These are phyloP conservation scores for Ustulina deusta DNA, from an alignment of 2,329 filamentous ascomycete species.

Conservation along the genomic window DNA sequence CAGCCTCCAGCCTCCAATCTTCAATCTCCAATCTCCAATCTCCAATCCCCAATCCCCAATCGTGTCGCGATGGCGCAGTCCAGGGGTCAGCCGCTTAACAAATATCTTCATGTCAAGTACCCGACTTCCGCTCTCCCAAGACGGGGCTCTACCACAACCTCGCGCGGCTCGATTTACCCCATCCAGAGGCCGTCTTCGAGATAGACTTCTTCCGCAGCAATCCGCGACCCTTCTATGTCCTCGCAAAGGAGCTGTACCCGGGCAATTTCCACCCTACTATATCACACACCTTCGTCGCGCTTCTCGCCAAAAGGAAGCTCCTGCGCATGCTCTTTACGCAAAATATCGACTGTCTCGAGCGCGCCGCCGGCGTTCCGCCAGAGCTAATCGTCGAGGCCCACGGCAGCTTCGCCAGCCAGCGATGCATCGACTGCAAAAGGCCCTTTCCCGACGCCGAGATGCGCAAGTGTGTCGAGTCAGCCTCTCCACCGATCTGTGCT, in stretches of 20 bases:
- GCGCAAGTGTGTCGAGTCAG: slow-evolving; percentile 73
- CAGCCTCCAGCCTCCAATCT: background rate
- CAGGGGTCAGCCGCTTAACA: slow-evolving; percentile 9
- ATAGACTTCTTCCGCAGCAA: slow-evolving; percentile 88
- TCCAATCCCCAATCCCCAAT: background rate
- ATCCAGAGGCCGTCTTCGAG: slow-evolving; percentile 94
- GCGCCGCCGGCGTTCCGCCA: slow-evolving; percentile 82
- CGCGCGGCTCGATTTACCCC: slow-evolving; percentile 83
- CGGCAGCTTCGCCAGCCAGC: slow-evolving; percentile 91
- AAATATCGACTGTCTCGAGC: slow-evolving; percentile 96
- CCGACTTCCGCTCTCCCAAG: slow-evolving; percentile 92
- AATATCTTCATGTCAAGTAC: slow-evolving; percentile 65
- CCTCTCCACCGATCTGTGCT: slow-evolving; percentile 77
- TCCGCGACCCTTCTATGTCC: slow-evolving; percentile 89
- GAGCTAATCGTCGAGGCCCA: slow-evolving; percentile 93
- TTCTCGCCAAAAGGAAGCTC: slow-evolving; percentile 82
- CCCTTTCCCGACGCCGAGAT: slow-evolving; percentile 80
- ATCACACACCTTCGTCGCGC: slow-evolving; percentile 86
- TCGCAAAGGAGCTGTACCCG: slow-evolving; percentile 92
- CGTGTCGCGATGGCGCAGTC: background rate
- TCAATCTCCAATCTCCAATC: background rate
- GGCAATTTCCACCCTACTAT: slow-evolving; percentile 90
- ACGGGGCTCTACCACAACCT: slow-evolving; percentile 96
- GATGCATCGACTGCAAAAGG: slow-evolving; percentile 87
- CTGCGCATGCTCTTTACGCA: slow-evolving; percentile 93